Evolutionary conservation across 2,329 filamentous ascomycete genomes (phyloP).

Genomic region (Claviceps monticola): DNA sequence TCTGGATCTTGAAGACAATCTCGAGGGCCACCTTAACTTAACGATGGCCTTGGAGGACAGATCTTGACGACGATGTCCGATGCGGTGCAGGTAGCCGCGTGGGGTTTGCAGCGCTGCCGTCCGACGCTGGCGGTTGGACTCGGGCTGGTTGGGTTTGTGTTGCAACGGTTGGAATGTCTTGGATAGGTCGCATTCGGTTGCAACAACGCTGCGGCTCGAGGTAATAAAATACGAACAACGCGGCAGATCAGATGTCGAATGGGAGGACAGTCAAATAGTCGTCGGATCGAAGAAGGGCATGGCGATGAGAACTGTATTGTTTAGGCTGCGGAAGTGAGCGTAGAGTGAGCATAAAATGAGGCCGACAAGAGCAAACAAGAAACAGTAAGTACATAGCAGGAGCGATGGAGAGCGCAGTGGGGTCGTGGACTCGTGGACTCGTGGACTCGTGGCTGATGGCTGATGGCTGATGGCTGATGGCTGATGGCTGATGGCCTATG

Average conservation of each 20-base stretch:
- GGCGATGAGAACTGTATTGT: background rate
- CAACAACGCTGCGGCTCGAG: conserved; percentile 1
- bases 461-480: too few relatives aligned
- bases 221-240: background rate
- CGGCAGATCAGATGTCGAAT: background rate
- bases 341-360: background rate
- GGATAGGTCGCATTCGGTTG: conserved; percentile 1
- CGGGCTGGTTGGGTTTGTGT: background rate
- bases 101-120: conserved; percentile 1
- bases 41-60: background rate
- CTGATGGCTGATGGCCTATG: conserved; percentile 2
- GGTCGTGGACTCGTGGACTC: conserved; percentile 1
- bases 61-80: background rate
- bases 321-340: background rate
- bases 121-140: background rate
- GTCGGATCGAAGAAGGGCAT: background rate
- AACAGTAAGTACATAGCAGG: background rate
- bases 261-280: background rate
- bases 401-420: conserved; percentile 1
- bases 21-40: too few relatives aligned
- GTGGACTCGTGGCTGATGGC: conserved; percentile 1
- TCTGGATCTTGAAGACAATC: too few relatives aligned
- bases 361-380: background rate
- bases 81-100: conserved; percentile 2
- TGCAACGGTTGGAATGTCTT: background rate